These are phyloP conservation scores for Spathaspora jeffriesii DNA, from an alignment of 1,139 yeast species.

Conservation along the genomic window DNA sequence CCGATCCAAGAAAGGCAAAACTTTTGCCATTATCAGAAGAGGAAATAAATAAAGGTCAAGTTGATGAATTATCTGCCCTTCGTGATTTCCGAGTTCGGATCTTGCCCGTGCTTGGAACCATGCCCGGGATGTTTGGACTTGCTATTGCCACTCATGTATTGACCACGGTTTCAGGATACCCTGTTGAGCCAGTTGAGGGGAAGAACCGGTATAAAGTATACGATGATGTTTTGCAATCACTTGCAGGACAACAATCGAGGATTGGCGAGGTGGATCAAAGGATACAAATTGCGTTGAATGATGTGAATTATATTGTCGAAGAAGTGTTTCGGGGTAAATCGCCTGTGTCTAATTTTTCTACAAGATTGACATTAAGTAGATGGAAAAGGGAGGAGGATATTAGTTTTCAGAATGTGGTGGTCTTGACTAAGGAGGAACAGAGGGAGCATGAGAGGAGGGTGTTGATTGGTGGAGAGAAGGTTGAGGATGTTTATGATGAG, in stretches of 20 bases:
- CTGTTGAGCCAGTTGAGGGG: constrained; percentile 88
- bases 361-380: constrained; percentile 73
- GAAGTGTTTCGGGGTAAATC: constrained; percentile 93
- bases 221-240: constrained; percentile 77
- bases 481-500: constrained; percentile 64
- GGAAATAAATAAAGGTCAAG: constrained; percentile 77
- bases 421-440: constrained; percentile 90
- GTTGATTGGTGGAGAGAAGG: constrained; percentile 59
- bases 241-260: constrained; percentile 86
- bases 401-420: constrained; percentile 72
- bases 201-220: constrained; percentile 83
- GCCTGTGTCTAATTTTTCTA: constrained; percentile 81
- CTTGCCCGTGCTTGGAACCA: constrained; percentile 91
- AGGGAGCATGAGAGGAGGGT: constrained; percentile 73
- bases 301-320: constrained; percentile 83
- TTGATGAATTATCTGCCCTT: constrained; percentile 84
- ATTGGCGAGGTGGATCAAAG: constrained; percentile 69
- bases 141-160: constrained; percentile 84
- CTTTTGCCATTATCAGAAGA: constrained; percentile 81
- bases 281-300: constrained; percentile 70
- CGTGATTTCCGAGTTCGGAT: constrained; percentile 91
- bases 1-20: constrained; percentile 91
- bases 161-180: constrained; percentile 82
- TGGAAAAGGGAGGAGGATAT: constrained; percentile 73
- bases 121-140: constrained; percentile 96